phyloP scores from a whole-genome alignment of 1,284 basidiomycete species.

The Sanghuangporus sanghuang region DNA sequence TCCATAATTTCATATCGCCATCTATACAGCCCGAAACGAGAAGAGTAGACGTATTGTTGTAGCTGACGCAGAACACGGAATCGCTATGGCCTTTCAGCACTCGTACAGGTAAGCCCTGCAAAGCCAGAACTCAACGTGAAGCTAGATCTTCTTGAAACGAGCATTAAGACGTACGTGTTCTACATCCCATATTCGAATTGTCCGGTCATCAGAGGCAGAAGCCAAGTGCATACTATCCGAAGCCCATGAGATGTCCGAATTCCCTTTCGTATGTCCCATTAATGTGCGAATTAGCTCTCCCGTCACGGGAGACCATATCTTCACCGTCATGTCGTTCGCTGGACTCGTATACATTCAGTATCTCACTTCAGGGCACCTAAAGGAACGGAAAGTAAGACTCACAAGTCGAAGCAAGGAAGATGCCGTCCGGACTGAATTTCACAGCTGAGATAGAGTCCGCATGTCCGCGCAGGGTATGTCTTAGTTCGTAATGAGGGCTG shows the following conservation, averaged over 20 bases:
- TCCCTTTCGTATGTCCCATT: conserved; percentile 70
- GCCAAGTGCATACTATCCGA: conserved; percentile 78
- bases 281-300: conserved; percentile 73
- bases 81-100: conserved; percentile 78
- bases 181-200: conserved; percentile 82
- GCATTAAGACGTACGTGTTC: conserved; percentile 51
- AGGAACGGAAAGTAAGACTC: conserved; percentile 25
- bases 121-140: too few species aligned
- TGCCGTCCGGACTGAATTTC: conserved; percentile 81
- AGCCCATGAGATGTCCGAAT: conserved; percentile 88
- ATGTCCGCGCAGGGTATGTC: conserved; percentile 64
- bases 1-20: conserved; percentile 92
- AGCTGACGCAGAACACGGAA: conserved; percentile 89
- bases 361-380: neutral
- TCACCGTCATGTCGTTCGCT: conserved; percentile 74
- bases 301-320: conserved; percentile 76
- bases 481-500: conserved; percentile 64
- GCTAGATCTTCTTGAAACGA: neutral
- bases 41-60: conserved; percentile 82
- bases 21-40: conserved; percentile 92
- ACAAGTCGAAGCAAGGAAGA: conserved; percentile 76
- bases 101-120: conserved; percentile 64
- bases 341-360: neutral
- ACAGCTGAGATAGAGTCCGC: conserved; percentile 75
- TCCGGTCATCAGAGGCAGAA: conserved; percentile 87